Conservation (phyloP, 2,329 filamentous ascomycete species). For the Chaetomiaceae sp. region DNA sequence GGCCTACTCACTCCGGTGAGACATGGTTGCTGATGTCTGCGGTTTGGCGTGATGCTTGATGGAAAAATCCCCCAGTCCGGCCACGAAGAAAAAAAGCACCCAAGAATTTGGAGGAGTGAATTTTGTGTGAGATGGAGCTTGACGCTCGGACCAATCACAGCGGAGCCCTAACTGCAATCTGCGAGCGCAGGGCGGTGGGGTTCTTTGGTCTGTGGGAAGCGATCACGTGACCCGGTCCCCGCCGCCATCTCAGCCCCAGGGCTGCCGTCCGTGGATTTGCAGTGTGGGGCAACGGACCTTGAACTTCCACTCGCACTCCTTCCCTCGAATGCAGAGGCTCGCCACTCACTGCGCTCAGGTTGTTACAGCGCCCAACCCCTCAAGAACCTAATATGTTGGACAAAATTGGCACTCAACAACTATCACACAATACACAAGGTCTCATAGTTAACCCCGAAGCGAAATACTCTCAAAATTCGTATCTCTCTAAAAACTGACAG, state of each 20-base stretch:
- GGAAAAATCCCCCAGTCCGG: constrained; percentile 23
- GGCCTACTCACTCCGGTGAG: constrained; percentile 28
- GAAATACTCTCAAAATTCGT: neutral
- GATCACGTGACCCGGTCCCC: neutral
- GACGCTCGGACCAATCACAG: constrained; percentile 22
- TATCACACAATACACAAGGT: no score
- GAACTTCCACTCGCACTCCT: no score
- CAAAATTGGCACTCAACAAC: no score
- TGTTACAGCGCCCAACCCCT: no score
- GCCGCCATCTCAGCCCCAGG: no score
- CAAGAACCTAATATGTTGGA: no score
- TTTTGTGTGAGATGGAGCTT: constrained; percentile 26
- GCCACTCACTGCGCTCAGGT: no score
- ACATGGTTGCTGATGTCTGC: constrained; percentile 27
- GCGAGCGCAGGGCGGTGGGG: neutral
- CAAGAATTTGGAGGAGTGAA: constrained; percentile 20
- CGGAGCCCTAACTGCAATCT: constrained; percentile 26
- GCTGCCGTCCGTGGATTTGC: no score
- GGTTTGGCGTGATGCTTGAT: constrained; percentile 24
- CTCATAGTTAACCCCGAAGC: neutral
- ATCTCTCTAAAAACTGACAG: no score
- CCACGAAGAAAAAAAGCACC: constrained; percentile 18
- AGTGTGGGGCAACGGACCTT: no score
- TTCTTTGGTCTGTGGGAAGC: neutral
- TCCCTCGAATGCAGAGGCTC: no score